These are phyloP conservation scores for Stereum hirsutum DNA, from an alignment of 1,284 basidiomycete genomes.

Conservation along the genomic window DNA sequence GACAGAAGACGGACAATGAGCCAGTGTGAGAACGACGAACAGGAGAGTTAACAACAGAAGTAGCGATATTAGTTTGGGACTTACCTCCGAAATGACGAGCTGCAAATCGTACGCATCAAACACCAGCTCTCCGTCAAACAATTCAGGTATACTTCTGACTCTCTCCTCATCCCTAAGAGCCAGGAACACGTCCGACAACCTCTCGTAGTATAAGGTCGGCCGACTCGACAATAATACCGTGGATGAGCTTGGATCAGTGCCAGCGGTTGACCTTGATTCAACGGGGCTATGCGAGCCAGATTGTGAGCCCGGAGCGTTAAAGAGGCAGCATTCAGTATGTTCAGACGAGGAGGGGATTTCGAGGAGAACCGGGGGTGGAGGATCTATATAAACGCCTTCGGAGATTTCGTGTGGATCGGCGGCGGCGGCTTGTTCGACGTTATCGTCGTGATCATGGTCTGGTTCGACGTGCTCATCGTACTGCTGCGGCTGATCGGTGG, in stretches of 20 bases:
- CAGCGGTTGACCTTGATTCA: too few species aligned
- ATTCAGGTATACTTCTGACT: conserved; percentile 33
- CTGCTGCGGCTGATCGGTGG: too few species aligned
- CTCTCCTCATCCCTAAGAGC: conserved; percentile 54
- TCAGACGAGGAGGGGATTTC: conserved; percentile 33
- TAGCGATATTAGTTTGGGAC: too few species aligned
- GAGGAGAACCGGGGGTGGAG: conserved; percentile 62
- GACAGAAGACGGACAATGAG: neutral
- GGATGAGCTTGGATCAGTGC: conserved; percentile 4
- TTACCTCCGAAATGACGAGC: conserved; percentile 55
- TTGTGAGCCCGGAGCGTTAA: conserved; percentile 36
- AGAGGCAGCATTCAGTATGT: conserved; percentile 39
- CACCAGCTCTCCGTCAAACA: conserved; percentile 51
- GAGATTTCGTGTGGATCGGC: conserved; percentile 56
- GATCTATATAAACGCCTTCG: conserved; percentile 64
- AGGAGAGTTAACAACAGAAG: neutral
- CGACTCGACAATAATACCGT: conserved; percentile 43
- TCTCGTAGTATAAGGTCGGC: conserved; percentile 67
- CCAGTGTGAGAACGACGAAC: conserved; percentile 2
- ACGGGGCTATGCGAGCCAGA: conserved; percentile 14
- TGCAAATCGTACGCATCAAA: conserved; percentile 62
- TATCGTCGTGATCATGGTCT: too few species aligned
- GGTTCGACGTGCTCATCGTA: too few species aligned
- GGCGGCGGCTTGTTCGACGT: conserved; percentile 8
- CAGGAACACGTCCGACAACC: conserved; percentile 55